Conservation (phyloP, 176 grass and related monocot genomes). For the Neostapfia colusana region DNA sequence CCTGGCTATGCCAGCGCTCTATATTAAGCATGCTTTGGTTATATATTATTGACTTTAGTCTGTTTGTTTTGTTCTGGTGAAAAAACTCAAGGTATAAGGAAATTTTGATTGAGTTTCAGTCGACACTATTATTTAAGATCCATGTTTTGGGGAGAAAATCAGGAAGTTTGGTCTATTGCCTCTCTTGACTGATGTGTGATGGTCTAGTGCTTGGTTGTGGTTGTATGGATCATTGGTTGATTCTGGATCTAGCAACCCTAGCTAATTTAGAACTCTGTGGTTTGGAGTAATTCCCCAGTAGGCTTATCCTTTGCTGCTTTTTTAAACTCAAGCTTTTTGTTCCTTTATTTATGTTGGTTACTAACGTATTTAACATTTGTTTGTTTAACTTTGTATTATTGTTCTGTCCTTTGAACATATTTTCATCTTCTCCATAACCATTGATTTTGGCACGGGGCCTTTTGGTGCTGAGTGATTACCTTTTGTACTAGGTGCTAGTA, state of each 20-base stretch:
- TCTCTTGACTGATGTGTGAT: slow-evolving; percentile 31
- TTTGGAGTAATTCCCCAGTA: slow-evolving; percentile 8
- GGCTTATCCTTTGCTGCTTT: slow-evolving; percentile 25
- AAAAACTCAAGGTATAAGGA: not conserved
- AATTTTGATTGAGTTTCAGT: not conserved
- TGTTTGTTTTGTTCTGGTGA: slow-evolving; percentile 1
- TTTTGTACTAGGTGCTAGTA: slow-evolving; percentile 8
- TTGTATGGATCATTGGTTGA: slow-evolving; percentile 26
- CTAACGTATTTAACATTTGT: slow-evolving; percentile 5
- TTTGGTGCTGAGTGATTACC: slow-evolving; percentile 17
- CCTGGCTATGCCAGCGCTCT: no score
- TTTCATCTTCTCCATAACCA: slow-evolving; percentile 28
- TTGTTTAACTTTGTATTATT: slow-evolving; percentile 34
- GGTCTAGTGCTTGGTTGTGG: slow-evolving; percentile 22
- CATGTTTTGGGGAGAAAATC: not conserved
- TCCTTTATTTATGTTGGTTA: slow-evolving; percentile 16
- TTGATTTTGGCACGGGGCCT: slow-evolving; percentile 2
- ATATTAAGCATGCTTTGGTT: not conserved
- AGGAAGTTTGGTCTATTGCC: slow-evolving; percentile 9
- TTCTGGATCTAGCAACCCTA: slow-evolving; percentile 39
- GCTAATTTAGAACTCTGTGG: slow-evolving; percentile 28
- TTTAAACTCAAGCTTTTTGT: slow-evolving; percentile 13
- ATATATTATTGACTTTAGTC: slow-evolving; percentile 13
- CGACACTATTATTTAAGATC: not conserved
- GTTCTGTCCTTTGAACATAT: not conserved